phyloP scores from a whole-genome alignment of 306 rosid species.

The Styphnolobium japonicum region DNA sequence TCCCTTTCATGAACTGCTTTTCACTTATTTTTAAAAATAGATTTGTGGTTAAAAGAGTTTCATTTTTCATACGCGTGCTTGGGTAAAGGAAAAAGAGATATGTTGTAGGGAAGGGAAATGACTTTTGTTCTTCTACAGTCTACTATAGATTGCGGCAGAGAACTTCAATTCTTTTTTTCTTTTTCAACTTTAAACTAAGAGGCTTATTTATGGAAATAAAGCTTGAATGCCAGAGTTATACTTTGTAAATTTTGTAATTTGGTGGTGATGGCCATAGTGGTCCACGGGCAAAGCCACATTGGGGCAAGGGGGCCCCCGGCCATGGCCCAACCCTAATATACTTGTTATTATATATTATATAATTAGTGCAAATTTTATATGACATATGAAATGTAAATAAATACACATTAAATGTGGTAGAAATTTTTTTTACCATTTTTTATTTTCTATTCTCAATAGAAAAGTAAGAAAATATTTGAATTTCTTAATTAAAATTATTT shows the following conservation, averaged over 20 bases:
- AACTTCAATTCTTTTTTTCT: neutral
- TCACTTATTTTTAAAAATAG: conserved; percentile 8
- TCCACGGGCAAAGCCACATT: neutral
- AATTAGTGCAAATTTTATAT: no score
- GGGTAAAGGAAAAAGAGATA: conserved; percentile 14
- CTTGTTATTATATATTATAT: no score
- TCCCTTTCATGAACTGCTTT: conserved; percentile 33
- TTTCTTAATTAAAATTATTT: no score
- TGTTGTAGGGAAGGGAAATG: neutral
- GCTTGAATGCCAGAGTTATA: neutral
- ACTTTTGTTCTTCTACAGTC: neutral
- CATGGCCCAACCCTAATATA: no score
- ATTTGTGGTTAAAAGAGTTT: conserved; percentile 23
- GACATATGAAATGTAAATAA: no score
- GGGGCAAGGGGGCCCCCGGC: no score
- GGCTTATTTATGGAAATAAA: conserved; percentile 9
- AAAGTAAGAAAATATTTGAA: no score
- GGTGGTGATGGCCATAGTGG: neutral
- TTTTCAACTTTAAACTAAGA: neutral
- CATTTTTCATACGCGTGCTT: conserved; percentile 36
- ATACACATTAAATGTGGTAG: no score
- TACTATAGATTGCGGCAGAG: conserved; percentile 6
- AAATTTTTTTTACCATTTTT: no score
- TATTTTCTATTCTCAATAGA: no score
- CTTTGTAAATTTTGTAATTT: neutral